These are phyloP conservation scores for Dactylellina parvicollis DNA, from an alignment of 2,329 filamentous ascomycete species.

Conservation along the genomic window DNA sequence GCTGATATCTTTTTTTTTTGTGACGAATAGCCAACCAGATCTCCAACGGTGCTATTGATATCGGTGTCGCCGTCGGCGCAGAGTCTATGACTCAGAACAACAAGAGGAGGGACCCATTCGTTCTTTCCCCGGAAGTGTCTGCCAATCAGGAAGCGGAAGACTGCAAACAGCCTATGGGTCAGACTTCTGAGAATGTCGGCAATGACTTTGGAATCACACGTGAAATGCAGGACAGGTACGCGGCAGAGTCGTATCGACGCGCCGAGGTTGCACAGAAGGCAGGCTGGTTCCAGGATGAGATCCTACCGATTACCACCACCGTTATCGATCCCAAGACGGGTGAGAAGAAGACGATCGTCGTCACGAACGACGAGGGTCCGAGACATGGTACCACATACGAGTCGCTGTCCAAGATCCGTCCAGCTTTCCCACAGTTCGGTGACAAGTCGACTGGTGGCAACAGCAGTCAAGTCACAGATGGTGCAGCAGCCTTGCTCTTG, in stretches of 20 bases:
- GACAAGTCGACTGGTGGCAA: constrained; percentile 89
- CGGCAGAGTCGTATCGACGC: constrained; percentile 84
- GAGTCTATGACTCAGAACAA: constrained; percentile 85
- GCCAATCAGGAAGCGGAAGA: constrained; percentile 78
- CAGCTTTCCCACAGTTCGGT: constrained; percentile 90
- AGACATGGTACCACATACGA: constrained; percentile 89
- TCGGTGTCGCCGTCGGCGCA: constrained; percentile 87
- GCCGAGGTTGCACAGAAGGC: constrained; percentile 91
- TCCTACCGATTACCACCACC: constrained; percentile 83
- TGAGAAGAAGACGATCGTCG: constrained; percentile 77
- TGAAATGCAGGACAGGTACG: constrained; percentile 82
- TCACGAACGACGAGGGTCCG: constrained; percentile 89
- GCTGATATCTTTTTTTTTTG: background rate
- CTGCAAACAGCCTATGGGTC: constrained; percentile 95
- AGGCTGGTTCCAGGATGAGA: constrained; percentile 93
- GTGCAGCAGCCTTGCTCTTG: constrained; percentile 84
- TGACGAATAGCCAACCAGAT: constrained; percentile 74
- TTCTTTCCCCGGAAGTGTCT: constrained; percentile 81
- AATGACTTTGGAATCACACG: constrained; percentile 86
- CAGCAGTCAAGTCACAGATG: constrained; percentile 93
- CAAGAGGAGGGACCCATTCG: constrained; percentile 71
- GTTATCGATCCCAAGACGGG: constrained; percentile 86
- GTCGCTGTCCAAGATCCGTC: constrained; percentile 81
- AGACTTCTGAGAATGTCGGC: constrained; percentile 95
- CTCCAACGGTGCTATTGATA: constrained; percentile 78